These are phyloP conservation scores for Ogataea pignaliae DNA, from an alignment of 805 yeast species.

Conservation along the genomic window DNA sequence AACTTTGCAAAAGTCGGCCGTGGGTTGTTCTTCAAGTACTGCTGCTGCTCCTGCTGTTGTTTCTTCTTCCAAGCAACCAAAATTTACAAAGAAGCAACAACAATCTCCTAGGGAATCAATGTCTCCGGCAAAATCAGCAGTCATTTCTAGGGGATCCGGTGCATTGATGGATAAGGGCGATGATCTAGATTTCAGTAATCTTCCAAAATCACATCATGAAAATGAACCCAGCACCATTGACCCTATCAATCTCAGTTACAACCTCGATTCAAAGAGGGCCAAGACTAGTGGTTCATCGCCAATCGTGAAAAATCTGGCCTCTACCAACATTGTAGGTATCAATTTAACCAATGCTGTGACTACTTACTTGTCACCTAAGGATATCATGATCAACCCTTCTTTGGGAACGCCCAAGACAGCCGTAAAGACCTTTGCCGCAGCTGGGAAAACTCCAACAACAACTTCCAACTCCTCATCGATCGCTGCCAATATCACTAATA, in stretches of 20 bases:
- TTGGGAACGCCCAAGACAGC: background rate
- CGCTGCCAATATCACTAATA: background rate
- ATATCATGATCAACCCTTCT: constrained; percentile 19
- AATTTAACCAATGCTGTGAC: constrained; percentile 4
- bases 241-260: constrained; percentile 30
- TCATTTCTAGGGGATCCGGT: background rate
- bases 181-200: constrained; percentile 5
- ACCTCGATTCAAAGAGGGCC: constrained; percentile 27
- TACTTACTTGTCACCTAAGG: constrained; percentile 21
- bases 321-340: constrained; percentile 6
- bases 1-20: too few species aligned
- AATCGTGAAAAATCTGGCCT: constrained; percentile 1
- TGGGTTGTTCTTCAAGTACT: too few species aligned
- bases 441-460: background rate
- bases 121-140: background rate
- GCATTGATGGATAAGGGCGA: constrained; percentile 5
- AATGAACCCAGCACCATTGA: constrained; percentile 20
- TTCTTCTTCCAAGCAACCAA: background rate
- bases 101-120: background rate
- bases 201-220: constrained; percentile 3
- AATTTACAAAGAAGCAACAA: background rate
- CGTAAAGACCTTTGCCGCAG: background rate
- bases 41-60: background rate
- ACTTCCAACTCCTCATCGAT: background rate
- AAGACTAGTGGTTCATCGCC: constrained; percentile 14